Conservation (phyloP, 1,284 basidiomycete genomes). For the Pseudozyma hubeiensis region DNA sequence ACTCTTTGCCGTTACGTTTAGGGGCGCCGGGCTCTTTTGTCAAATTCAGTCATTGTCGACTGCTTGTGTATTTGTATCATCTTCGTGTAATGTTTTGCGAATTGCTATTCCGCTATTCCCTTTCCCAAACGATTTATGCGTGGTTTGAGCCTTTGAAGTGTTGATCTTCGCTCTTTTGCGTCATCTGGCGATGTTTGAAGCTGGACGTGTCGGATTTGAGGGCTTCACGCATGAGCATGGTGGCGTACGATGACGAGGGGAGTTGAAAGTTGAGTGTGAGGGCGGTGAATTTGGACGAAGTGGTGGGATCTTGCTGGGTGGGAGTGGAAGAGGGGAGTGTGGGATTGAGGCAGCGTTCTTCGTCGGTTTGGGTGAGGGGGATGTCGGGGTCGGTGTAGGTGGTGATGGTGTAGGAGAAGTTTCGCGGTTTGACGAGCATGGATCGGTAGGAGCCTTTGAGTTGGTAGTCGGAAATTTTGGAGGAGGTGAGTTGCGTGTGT, state of each 20-base stretch:
- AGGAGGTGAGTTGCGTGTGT: slow-evolving; percentile 78
- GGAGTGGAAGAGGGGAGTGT: not conserved
- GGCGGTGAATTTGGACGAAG: slow-evolving; percentile 45
- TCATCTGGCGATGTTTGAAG: slow-evolving; percentile 54
- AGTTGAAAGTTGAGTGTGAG: slow-evolving; percentile 61
- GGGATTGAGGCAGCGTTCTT: slow-evolving; percentile 77
- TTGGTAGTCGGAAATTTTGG: slow-evolving; percentile 80
- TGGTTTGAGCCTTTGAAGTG: slow-evolving; percentile 27
- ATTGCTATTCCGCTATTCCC: not conserved
- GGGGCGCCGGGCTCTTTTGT: not conserved
- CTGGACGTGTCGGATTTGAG: slow-evolving; percentile 64
- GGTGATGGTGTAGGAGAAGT: slow-evolving; percentile 82
- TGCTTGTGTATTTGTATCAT: slow-evolving; percentile 29
- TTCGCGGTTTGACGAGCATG: slow-evolving; percentile 84
- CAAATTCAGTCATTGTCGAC: slow-evolving; percentile 1
- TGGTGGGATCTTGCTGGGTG: not conserved
- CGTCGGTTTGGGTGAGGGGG: slow-evolving; percentile 89
- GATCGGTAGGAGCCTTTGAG: slow-evolving; percentile 92
- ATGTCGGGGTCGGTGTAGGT: slow-evolving; percentile 93
- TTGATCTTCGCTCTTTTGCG: slow-evolving; percentile 54
- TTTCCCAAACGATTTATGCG: not conserved
- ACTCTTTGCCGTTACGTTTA: not conserved
- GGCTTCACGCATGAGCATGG: slow-evolving; percentile 65
- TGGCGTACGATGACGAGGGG: slow-evolving; percentile 63
- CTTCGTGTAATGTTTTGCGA: not conserved